Base-by-base conservation (phyloP, 1,284 basidiomycete genomes). In the Ustilago sp. region DNA sequence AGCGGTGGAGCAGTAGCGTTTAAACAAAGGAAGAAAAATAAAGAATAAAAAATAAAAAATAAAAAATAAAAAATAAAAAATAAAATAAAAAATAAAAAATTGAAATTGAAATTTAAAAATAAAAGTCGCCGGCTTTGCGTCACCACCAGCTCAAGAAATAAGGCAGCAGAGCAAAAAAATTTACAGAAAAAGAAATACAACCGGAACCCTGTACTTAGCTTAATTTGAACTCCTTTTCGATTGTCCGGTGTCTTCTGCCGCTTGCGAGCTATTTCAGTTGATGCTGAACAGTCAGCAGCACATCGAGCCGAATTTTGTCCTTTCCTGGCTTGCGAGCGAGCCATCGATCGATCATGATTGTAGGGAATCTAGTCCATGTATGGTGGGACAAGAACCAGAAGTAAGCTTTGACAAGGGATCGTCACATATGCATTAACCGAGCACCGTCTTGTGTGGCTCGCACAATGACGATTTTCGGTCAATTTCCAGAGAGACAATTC, bases 71-170 rank as follows among this genome's bases (percentile, higher is more conserved):
- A 51, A 11, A 6, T 38, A 28, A 8, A 6, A 51, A 11, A 6
- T 38, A 28, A 8, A 6, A 51, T 38, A 28, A 8, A 6, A 34
- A 11, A 6, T 38, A 28, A 8, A 6, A 51, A 11, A 6, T 38
- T 0, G n/a, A 43, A 43, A 15, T 43, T 15, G 9, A 52, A 28
- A 13, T 3, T 12, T 23, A 48, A 48, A 58, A 54, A 39, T 2
- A 53, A 34, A 62, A 62, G 59, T 54, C 59, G 59, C 59, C 59
- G 59, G 51, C 32, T 48, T 9, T 61, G 59, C 59, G 59, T 62
- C 59, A 62, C 59, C 41, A 19, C 34, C 39, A 11, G 13, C 13
- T 28, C 3, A 28, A 28, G 3, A 28, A 28, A 28, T 28, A 28
- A 28, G 23, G 23, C 23, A 28, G 23, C 23, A 28, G 23, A 28